These are phyloP conservation scores for Pythium monospermum DNA, from an alignment of 352 stramenopile genomes.

Conservation along the genomic window DNA sequence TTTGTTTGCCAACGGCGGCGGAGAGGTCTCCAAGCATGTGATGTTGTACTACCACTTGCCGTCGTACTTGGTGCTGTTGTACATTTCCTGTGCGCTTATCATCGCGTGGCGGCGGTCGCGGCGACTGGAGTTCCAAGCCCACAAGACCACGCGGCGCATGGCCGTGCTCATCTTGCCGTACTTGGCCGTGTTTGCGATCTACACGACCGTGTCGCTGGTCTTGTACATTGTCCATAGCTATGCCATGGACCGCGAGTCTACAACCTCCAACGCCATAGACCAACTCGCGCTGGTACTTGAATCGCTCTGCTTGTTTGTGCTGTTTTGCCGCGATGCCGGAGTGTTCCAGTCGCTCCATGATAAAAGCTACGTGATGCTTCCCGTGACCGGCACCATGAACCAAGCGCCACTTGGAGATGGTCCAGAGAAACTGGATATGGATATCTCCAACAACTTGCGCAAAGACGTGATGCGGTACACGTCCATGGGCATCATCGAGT, in stretches of 20 bases:
- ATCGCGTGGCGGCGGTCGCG: slow-evolving; percentile 66
- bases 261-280: slow-evolving; percentile 55
- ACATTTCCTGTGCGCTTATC: slow-evolving; percentile 52
- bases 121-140: slow-evolving; percentile 67
- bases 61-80: slow-evolving; percentile 59
- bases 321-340: slow-evolving; percentile 70
- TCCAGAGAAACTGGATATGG: slow-evolving; percentile 13
- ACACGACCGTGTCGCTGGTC: slow-evolving; percentile 41
- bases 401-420: background rate
- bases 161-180: slow-evolving; percentile 83
- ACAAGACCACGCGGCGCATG: slow-evolving; percentile 74
- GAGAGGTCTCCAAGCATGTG: slow-evolving; percentile 30
- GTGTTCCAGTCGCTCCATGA: slow-evolving; percentile 41
- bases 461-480: slow-evolving; percentile 87
- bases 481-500: slow-evolving; percentile 76
- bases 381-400: slow-evolving; percentile 22
- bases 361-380: slow-evolving; percentile 27
- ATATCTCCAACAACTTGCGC: slow-evolving; percentile 75
- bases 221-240: slow-evolving; percentile 51
- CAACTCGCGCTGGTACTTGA: slow-evolving; percentile 73
- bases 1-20: slow-evolving; percentile 32
- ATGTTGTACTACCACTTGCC: slow-evolving; percentile 70
- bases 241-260: slow-evolving; percentile 24
- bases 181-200: slow-evolving; percentile 52
- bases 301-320: slow-evolving; percentile 57